These are phyloP conservation scores for Talaromyces liani DNA, from an alignment of 495 filamentous ascomycete genomes.

Conservation along the genomic window DNA sequence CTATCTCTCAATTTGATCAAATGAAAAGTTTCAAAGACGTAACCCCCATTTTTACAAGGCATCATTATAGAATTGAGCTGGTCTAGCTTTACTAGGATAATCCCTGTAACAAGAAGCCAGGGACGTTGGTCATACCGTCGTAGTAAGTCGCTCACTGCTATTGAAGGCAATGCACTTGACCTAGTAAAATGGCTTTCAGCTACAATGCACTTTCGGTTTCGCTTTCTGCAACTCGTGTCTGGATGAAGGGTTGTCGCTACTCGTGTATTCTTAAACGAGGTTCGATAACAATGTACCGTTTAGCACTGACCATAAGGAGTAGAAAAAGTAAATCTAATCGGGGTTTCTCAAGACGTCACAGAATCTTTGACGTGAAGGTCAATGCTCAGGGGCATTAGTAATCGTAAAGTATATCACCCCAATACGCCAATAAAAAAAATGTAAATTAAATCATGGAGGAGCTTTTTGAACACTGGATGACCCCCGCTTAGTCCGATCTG, in stretches of 20 bases:
- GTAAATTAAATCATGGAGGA: not conserved
- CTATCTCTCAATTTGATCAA: not conserved
- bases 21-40: not conserved
- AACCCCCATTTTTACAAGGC: not conserved
- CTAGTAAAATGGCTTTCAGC: not conserved
- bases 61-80: not conserved
- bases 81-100: not conserved
- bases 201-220: not conserved
- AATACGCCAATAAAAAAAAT: not conserved
- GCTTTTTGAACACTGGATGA: not conserved
- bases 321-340: not conserved
- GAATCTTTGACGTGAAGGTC: not conserved
- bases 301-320: not conserved
- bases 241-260: not conserved
- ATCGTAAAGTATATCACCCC: not conserved
- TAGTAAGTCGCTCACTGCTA: not conserved
- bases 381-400: not conserved
- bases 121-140: not conserved
- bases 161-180: not conserved
- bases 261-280: not conserved
- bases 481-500: not conserved
- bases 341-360: not conserved
- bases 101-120: not conserved
- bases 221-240: not conserved
- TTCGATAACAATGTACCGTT: not conserved